phyloP scores from a whole-genome alignment of 2,329 filamentous ascomycete genomes.

The Ilyonectria destructans region DNA sequence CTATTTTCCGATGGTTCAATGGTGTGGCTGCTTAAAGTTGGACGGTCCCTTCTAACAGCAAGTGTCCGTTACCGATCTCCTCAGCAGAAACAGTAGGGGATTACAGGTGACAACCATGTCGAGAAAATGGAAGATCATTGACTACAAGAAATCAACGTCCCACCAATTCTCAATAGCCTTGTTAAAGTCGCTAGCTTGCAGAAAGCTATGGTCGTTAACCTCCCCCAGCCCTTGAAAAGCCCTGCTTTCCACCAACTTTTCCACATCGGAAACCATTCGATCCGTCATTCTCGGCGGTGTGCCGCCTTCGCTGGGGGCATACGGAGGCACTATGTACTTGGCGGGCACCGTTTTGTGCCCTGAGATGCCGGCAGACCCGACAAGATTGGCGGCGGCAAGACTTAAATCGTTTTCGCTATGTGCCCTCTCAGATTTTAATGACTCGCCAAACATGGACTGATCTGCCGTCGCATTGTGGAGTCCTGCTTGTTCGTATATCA shows the following conservation, averaged over 20 bases:
- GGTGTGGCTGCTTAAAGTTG: not conserved
- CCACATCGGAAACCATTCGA: not conserved
- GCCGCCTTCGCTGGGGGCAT: constrained; percentile 51
- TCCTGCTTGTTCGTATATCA: constrained; percentile 55
- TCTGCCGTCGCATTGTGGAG: constrained; percentile 40
- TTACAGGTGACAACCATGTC: not conserved
- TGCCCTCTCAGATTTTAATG: constrained; percentile 18
- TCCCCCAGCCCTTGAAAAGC: not conserved
- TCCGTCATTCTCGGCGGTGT: not conserved
- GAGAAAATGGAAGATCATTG: not conserved
- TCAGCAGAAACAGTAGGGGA: too few species aligned
- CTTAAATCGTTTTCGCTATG: constrained; percentile 15
- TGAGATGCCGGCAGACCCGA: constrained; percentile 57
- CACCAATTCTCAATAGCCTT: constrained; percentile 3
- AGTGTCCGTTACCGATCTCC: too few species aligned
- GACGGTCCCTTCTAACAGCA: not conserved
- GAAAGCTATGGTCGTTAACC: not conserved
- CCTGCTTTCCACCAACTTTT: not conserved
- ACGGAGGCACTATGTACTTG: constrained; percentile 50
- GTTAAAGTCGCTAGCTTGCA: constrained; percentile 3
- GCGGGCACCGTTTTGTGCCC: constrained; percentile 53
- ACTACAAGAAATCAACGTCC: constrained; percentile 6
- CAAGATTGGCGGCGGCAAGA: constrained; percentile 49
- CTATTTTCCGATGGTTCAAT: not conserved
- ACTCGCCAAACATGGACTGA: constrained; percentile 43